Evolutionary conservation across 2,329 filamentous ascomycete genomes (phyloP), one percentile per base, ranked within the genome.

Genomic region (Coniochaeta pulveracea): DNA sequence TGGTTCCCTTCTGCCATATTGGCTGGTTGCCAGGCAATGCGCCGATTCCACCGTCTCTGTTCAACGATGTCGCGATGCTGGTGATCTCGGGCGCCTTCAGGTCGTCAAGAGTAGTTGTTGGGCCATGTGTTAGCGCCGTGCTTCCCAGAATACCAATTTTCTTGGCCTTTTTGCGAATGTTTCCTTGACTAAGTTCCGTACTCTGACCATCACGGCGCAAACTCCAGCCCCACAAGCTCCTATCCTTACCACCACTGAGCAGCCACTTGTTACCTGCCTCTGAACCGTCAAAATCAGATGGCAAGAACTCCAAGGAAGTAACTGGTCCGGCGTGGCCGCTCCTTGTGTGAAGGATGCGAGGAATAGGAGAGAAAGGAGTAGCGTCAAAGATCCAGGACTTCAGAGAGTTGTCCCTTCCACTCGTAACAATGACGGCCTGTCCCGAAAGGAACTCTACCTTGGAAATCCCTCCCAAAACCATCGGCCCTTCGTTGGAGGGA

Each of bases 321-420:
- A 96, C 76, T 1, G 88, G 80, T 3, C 81, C 86, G 8, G 88
- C 85, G 53, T 98, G 91, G 3, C 91, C 91, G 44, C 83, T 86
- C 43, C 91, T 73, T 3, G 76, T 74, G 55, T 98, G 91, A 19
- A 98, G 63, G 17, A 85, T 80, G 12, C 89, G 75, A 3, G 91
- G 91, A 9, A 88, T 69, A 0, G 88, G 78, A 0, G 84, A 91
- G 52, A 94, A 94, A 0, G 89, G 88, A 0, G 79, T 80, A 53
- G 93, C 80, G 48, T 96, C 89, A 46, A 95, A 94, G 40, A 96
- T 91, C 89, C 89, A 95, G 5, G 86, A 88, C 53, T 89, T 93
- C 38, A 98, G 63, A 8, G 88, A 85, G 57, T 98, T 98, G 54
- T 98, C 91, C 30, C 83, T 68, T 4, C 91, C 93, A 42, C 85